These are phyloP conservation scores for Verruconis gallopava DNA, from an alignment of 2,329 filamentous ascomycete genomes.

Conservation along the genomic window DNA sequence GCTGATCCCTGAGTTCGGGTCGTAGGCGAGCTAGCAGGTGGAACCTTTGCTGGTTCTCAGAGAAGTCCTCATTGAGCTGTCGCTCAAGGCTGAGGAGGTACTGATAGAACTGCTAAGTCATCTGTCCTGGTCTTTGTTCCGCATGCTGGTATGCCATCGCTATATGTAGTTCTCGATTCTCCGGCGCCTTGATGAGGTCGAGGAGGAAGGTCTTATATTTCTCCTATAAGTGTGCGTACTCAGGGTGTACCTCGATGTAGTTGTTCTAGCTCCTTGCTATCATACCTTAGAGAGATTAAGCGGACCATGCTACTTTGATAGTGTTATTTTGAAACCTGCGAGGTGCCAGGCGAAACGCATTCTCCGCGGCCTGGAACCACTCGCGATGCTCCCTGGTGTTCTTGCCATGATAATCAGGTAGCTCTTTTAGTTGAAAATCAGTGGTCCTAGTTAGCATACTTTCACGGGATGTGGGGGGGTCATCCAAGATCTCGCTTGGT, in stretches of 20 bases:
- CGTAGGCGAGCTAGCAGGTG: neutral
- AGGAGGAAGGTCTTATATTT: neutral
- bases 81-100: slow-evolving; percentile 1
- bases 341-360: slow-evolving; percentile 2
- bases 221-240: neutral
- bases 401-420: slow-evolving; percentile 2
- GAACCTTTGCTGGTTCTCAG: neutral
- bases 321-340: neutral
- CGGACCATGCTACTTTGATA: neutral
- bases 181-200: slow-evolving; percentile 1
- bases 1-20: neutral
- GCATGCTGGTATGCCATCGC: neutral
- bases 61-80: slow-evolving; percentile 1
- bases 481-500: no score
- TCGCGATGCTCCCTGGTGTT: neutral
- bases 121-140: neutral
- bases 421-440: slow-evolving; percentile 2
- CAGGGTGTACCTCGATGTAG: neutral
- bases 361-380: neutral
- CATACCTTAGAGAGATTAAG: neutral
- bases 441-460: no score
- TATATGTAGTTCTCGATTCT: neutral
- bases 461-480: no score
- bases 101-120: slow-evolving; percentile 1
- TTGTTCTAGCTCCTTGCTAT: neutral